phyloP scores from a whole-genome alignment of 768 basidiomycete species.

The Crucibulum laeve region DNA sequence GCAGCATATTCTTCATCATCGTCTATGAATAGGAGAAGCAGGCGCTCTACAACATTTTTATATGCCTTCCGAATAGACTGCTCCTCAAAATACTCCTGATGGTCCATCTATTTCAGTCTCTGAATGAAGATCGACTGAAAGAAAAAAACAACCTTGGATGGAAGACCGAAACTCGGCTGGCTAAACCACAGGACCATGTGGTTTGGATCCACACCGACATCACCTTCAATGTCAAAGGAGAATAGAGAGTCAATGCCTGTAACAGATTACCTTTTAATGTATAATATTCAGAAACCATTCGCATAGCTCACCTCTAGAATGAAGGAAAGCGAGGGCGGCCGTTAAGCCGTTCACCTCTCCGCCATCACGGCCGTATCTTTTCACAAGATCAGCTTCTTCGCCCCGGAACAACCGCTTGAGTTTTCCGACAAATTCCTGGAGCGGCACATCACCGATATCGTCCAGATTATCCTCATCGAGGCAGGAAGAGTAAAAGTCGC shows the following conservation, averaged over 20 bases:
- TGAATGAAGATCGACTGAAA: conserved; percentile 7
- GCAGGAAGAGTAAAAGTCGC: conserved; percentile 76
- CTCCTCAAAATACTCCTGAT: conserved; percentile 88
- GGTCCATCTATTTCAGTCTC: not conserved
- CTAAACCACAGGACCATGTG: conserved; percentile 82
- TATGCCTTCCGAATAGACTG: conserved; percentile 66
- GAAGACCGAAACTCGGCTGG: conserved; percentile 78
- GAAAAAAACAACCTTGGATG: conserved; percentile 62
- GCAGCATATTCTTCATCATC: conserved; percentile 41
- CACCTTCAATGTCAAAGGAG: conserved; percentile 82
- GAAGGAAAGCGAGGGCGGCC: conserved; percentile 78
- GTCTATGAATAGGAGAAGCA: conserved; percentile 60
- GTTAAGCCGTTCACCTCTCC: conserved; percentile 60
- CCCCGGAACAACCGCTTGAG: conserved; percentile 59
- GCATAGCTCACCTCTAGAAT: conserved; percentile 65
- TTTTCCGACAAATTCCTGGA: conserved; percentile 61
- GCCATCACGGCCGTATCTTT: conserved; percentile 13
- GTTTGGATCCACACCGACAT: conserved; percentile 82
- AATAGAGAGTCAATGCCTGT: conserved; percentile 77
- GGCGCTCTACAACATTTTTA: conserved; percentile 56
- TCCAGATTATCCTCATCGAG: conserved; percentile 76
- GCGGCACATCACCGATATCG: conserved; percentile 64
- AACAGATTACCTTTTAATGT: conserved; percentile 3
- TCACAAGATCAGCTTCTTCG: conserved; percentile 30
- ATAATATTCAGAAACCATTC: conserved; percentile 1